A percentile compares a stretch with the other conserved stretches of the same genome.
Conservation (phyloP, 768 basidiomycete species). For the Termitomyces sp. region DNA sequence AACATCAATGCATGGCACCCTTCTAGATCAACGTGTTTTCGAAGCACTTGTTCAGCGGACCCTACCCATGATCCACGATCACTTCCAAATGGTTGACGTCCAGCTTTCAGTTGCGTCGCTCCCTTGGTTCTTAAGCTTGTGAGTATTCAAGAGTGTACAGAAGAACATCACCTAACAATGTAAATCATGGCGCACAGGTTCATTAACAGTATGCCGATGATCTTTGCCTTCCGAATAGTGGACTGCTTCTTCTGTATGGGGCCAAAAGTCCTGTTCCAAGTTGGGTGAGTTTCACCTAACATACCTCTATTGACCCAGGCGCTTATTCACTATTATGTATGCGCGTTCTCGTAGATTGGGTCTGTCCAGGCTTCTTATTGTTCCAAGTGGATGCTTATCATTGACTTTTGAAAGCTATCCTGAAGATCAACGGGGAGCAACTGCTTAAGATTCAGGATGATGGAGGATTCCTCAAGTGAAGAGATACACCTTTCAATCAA, state of each 20-base stretch:
- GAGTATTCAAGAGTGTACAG: conserved; percentile 25
- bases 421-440: conserved; percentile 96
- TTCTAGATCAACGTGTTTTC: conserved; percentile 98
- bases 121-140: conserved; percentile 98
- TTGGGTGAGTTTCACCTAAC: conserved; percentile 59
- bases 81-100: conserved; percentile 87
- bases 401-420: conserved; percentile 59
- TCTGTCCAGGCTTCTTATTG: conserved; percentile 46
- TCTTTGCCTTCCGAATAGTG: conserved; percentile 96
- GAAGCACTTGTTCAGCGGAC: conserved; percentile 87
- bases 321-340: neutral
- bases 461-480: conserved; percentile 91
- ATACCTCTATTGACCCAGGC: conserved; percentile 2
- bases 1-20: conserved; percentile 97
- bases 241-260: conserved; percentile 99
- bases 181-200: conserved; percentile 38
- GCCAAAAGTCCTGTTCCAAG: conserved; percentile 97
- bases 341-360: conserved; percentile 1
- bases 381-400: neutral
- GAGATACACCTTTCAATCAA: neutral
- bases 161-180: neutral
- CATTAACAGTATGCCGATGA: conserved; percentile 94
- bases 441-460: conserved; percentile 93
- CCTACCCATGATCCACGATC: conserved; percentile 90
- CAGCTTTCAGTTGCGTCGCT: conserved; percentile 95